Percentiles rank a stretch among this genome's conserved stretches.
phyloP scores from a whole-genome alignment of 345 rosid species.

The Dipteronia sinensis region DNA sequence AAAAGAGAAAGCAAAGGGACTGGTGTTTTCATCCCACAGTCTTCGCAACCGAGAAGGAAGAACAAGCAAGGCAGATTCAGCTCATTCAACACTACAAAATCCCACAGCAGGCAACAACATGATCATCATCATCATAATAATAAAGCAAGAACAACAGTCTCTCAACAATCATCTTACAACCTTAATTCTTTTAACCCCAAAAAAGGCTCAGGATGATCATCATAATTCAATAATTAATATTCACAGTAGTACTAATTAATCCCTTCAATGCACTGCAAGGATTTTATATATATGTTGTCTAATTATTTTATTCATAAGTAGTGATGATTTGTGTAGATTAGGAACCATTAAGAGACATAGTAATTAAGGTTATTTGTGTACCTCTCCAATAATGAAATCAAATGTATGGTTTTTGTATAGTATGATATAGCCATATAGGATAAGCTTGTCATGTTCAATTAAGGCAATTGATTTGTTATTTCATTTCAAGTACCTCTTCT shows the following conservation, averaged over 20 bases:
- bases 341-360: neutral
- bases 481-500: constrained; percentile 9
- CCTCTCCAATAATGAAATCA: constrained; percentile 25
- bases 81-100: constrained; percentile 49
- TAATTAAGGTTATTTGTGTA: neutral
- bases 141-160: constrained; percentile 39
- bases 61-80: constrained; percentile 59
- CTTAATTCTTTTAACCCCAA: constrained; percentile 37
- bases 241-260: constrained; percentile 10
- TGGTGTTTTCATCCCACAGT: constrained; percentile 83
- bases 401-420: constrained; percentile 9
- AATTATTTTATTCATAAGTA: constrained; percentile 9
- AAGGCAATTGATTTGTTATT: constrained; percentile 19
- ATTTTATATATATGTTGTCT: constrained; percentile 7
- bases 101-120: constrained; percentile 35
- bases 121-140: constrained; percentile 22
- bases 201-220: constrained; percentile 25
- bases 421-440: constrained; percentile 15
- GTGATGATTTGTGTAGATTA: constrained; percentile 26
- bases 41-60: constrained; percentile 70
- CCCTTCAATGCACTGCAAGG: constrained; percentile 17
- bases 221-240: neutral
- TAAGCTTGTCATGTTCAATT: constrained; percentile 26
- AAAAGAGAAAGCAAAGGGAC: constrained; percentile 83
- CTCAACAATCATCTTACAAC: constrained; percentile 34